These are phyloP conservation scores for Terana coerulea DNA, from an alignment of 768 basidiomycete species.

Conservation along the genomic window DNA sequence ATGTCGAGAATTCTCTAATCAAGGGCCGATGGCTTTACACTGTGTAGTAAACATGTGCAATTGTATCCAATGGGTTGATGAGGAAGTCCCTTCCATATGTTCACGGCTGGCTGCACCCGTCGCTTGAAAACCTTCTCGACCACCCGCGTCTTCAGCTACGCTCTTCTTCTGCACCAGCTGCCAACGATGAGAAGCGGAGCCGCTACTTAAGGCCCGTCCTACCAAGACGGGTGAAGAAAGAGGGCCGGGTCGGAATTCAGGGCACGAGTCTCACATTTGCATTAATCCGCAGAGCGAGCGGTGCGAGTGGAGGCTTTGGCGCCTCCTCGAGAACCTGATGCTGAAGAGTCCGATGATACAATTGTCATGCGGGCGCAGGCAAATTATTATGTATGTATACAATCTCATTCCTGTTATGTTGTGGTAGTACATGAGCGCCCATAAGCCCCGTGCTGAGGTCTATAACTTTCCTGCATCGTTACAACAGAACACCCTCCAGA, in stretches of 20 bases:
- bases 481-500: too few species aligned
- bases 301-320: slow-evolving; percentile 46
- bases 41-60: slow-evolving; percentile 46
- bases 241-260: slow-evolving; percentile 70
- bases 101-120: background rate
- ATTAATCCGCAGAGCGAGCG: slow-evolving; percentile 35
- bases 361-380: too few species aligned
- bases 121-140: background rate
- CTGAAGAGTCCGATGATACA: slow-evolving; percentile 46
- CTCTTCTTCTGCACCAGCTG: background rate
- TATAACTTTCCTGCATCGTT: background rate
- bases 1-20: slow-evolving; percentile 49
- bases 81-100: background rate
- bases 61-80: slow-evolving; percentile 12
- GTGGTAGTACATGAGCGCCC: too few species aligned
- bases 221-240: slow-evolving; percentile 52
- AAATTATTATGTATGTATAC: too few species aligned
- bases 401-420: too few species aligned
- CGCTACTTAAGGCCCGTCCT: slow-evolving; percentile 54
- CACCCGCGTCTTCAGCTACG: background rate
- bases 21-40: slow-evolving; percentile 54
- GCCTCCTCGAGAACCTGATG: slow-evolving; percentile 5
- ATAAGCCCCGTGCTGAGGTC: slow-evolving; percentile 3
- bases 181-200: slow-evolving; percentile 37
- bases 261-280: slow-evolving; percentile 78